Evolutionary conservation across 495 filamentous ascomycete species (phyloP).

Genomic region (Talaromyces liani): DNA sequence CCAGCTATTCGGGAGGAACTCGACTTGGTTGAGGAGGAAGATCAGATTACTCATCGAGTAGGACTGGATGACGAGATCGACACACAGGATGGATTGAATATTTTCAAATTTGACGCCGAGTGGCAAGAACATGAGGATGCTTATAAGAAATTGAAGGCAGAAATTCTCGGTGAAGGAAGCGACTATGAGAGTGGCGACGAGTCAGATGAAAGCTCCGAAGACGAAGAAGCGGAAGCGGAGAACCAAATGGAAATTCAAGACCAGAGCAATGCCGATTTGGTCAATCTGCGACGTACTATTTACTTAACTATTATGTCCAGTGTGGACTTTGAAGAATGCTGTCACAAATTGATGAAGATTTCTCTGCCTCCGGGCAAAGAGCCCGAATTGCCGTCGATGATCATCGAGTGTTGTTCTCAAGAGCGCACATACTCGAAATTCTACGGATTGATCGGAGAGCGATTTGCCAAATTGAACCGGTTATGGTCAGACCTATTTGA

Average conservation of each 20-base stretch:
- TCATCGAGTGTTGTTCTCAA: conserved; percentile 92
- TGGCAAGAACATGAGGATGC: conserved; percentile 88
- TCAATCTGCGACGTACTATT: conserved; percentile 87
- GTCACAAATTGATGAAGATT: conserved; percentile 92
- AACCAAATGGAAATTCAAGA: conserved; percentile 88
- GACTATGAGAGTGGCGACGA: conserved; percentile 70
- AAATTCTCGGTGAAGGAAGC: conserved; percentile 88
- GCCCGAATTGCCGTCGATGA: conserved; percentile 86
- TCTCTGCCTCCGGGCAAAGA: conserved; percentile 83
- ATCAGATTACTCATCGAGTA: conserved; percentile 85
- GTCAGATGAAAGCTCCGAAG: conserved; percentile 66
- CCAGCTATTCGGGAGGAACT: conserved; percentile 85
- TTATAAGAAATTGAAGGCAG: conserved; percentile 81
- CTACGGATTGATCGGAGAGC: conserved; percentile 87
- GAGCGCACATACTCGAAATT: conserved; percentile 96
- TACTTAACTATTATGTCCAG: conserved; percentile 97
- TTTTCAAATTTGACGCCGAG: conserved; percentile 89
- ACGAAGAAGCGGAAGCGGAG: conserved; percentile 72
- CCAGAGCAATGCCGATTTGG: conserved; percentile 89
- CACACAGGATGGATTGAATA: conserved; percentile 76
- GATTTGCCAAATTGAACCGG: conserved; percentile 90
- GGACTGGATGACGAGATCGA: conserved; percentile 76
- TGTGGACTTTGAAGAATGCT: conserved; percentile 89
- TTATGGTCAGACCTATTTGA: conserved; percentile 92
- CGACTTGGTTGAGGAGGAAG: conserved; percentile 92